Evolutionary conservation across 306 rosid genomes (phyloP).

Genomic region (Potentilla sterilis): DNA sequence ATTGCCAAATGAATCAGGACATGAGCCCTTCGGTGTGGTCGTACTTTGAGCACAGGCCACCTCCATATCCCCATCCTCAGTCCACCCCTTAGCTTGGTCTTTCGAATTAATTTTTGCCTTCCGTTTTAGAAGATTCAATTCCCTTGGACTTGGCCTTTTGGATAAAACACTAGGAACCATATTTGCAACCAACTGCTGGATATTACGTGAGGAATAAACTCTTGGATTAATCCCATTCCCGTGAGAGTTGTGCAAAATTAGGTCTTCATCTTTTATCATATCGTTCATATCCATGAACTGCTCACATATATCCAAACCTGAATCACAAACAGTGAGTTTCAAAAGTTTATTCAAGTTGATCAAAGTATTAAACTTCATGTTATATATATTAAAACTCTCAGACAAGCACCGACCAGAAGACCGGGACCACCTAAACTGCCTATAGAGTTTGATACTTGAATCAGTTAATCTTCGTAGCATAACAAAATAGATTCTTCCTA

Average conservation of each 20-base stretch:
- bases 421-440: neutral
- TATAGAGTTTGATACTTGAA: neutral
- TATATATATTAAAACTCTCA: no score
- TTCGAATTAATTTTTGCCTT: constrained; percentile 87
- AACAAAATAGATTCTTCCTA: neutral
- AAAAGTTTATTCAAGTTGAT: no score
- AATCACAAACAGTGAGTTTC: constrained; percentile 28
- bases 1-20: constrained; percentile 53
- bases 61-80: constrained; percentile 77
- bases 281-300: constrained; percentile 96
- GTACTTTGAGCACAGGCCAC: constrained; percentile 47
- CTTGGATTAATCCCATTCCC: constrained; percentile 64
- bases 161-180: constrained; percentile 89
- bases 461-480: neutral
- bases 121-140: constrained; percentile 83
- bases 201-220: constrained; percentile 72
- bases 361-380: no score
- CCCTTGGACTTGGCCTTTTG: constrained; percentile 92
- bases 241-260: constrained; percentile 59
- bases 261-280: constrained; percentile 96
- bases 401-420: no score
- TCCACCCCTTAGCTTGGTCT: constrained; percentile 81
- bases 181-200: constrained; percentile 80
- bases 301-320: constrained; percentile 92
- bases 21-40: constrained; percentile 41